Conservation (phyloP, 2,329 filamentous ascomycete species). For the Ophiocordyceps unilateralis region DNA sequence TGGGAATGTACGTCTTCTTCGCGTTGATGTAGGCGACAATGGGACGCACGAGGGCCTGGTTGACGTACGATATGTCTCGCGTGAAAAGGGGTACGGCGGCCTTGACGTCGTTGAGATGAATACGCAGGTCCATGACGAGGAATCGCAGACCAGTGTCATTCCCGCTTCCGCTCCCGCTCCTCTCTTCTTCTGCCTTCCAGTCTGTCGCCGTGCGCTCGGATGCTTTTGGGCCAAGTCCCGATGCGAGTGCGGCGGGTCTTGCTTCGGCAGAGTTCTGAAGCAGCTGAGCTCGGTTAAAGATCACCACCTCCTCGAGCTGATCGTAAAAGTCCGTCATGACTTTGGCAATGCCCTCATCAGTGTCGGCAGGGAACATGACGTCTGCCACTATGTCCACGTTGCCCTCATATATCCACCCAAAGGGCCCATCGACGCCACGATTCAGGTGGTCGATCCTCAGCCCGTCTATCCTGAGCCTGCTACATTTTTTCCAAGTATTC, state of each 20-base stretch:
- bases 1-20: constrained; percentile 84
- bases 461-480: constrained; percentile 76
- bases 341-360: constrained; percentile 76
- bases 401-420: constrained; percentile 95
- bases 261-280: constrained; percentile 28
- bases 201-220: constrained; percentile 4
- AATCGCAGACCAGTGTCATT: constrained; percentile 51
- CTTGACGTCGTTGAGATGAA: constrained; percentile 87
- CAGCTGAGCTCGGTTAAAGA: constrained; percentile 51
- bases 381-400: constrained; percentile 95
- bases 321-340: constrained; percentile 97
- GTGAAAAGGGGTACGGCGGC: constrained; percentile 89
- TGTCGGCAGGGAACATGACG: constrained; percentile 81
- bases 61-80: constrained; percentile 81
- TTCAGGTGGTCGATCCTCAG: constrained; percentile 94
- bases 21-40: constrained; percentile 98
- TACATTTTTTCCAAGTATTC: constrained; percentile 88
- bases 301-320: constrained; percentile 82
- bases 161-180: constrained; percentile 9
- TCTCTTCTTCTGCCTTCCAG: constrained; percentile 3
- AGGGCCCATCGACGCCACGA: constrained; percentile 77
- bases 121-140: constrained; percentile 83
- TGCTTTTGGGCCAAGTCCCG: constrained; percentile 16
- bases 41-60: constrained; percentile 83
- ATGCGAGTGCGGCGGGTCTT: constrained; percentile 11